Evolutionary conservation across 2,329 filamentous ascomycete genomes (phyloP).

Genomic region (Aspergillus melleus): DNA sequence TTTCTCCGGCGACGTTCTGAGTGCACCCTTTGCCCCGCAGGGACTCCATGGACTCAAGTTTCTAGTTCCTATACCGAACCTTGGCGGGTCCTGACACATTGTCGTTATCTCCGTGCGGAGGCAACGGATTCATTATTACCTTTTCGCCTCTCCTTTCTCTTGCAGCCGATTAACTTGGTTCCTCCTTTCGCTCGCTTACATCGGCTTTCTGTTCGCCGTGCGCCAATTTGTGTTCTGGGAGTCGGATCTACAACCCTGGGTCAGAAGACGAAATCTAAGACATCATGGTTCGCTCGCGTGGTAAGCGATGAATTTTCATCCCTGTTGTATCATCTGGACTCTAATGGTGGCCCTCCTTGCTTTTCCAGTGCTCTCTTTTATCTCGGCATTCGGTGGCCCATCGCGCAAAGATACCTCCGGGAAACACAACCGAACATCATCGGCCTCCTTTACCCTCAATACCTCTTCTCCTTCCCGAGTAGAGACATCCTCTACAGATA

Average conservation of each 20-base stretch:
- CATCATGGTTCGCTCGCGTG: constrained; percentile 41
- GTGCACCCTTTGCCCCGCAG: not conserved
- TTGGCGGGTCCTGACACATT: constrained; percentile 19
- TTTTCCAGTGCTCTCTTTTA: constrained; percentile 76
- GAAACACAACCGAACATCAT: constrained; percentile 30
- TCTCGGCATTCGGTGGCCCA: constrained; percentile 58
- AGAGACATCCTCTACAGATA: constrained; percentile 37
- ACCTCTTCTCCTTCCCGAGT: constrained; percentile 24
- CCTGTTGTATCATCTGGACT: constrained; percentile 1
- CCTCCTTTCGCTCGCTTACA: not conserved
- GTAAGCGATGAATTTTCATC: constrained; percentile 26
- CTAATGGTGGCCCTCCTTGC: constrained; percentile 24
- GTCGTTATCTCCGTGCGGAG: constrained; percentile 20
- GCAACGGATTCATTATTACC: constrained; percentile 11
- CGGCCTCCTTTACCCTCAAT: constrained; percentile 20
- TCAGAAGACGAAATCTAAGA: constrained; percentile 5
- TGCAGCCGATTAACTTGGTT: not conserved
- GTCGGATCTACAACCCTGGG: not conserved
- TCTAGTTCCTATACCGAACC: constrained; percentile 11
- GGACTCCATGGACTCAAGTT: constrained; percentile 15
- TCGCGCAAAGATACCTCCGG: constrained; percentile 36
- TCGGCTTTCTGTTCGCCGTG: not conserved
- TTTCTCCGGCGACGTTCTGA: not conserved
- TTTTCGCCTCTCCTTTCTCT: constrained; percentile 5
- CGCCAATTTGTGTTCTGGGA: not conserved